These are phyloP conservation scores for Angophora floribunda DNA, from an alignment of 345 rosid genomes.

Conservation along the genomic window DNA sequence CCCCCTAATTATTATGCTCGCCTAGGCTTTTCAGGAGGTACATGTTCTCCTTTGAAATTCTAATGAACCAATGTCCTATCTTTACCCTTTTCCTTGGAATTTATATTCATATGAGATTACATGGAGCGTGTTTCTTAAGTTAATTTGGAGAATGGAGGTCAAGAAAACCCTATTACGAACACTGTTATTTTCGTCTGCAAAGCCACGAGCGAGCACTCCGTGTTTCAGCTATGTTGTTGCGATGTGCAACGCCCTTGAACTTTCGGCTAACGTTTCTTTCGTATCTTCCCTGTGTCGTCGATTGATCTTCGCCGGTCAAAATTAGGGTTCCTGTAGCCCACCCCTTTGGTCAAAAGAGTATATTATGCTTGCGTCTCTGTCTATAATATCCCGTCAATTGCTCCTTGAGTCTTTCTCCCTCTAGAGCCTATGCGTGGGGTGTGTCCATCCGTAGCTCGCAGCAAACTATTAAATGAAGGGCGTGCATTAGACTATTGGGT, in stretches of 20 bases:
- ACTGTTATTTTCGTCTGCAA: neutral
- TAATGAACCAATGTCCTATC: neutral
- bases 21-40: constrained; percentile 7
- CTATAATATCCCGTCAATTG: neutral
- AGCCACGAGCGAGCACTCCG: accelerated
- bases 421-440: neutral
- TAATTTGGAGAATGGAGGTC: neutral
- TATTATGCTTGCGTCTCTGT: neutral
- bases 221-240: neutral
- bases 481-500: neutral
- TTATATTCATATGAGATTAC: neutral
- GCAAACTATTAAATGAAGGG: neutral
- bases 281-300: neutral
- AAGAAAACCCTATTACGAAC: neutral
- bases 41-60: neutral
- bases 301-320: neutral
- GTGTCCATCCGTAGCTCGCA: neutral
- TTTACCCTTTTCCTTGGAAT: neutral
- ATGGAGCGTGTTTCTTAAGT: neutral
- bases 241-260: neutral
- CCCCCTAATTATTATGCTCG: constrained; percentile 17
- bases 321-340: neutral
- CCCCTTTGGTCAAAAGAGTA: neutral
- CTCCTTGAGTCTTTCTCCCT: neutral
- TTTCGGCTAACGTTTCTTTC: neutral